These are phyloP conservation scores for Beauveria medogensis DNA, from an alignment of 2,329 filamentous ascomycete genomes.

Conservation along the genomic window DNA sequence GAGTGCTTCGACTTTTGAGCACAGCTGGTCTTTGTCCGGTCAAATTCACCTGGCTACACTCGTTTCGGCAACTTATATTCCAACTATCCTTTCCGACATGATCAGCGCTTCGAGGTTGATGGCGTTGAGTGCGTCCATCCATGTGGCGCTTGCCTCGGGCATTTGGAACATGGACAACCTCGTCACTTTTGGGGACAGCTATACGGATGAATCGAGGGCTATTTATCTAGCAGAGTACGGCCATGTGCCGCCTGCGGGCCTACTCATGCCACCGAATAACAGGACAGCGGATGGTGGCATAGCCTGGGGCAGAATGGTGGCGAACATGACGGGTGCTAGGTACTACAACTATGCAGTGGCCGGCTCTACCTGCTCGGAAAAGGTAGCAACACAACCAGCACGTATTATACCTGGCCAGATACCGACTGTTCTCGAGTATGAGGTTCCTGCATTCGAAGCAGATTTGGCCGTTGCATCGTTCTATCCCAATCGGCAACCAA, in stretches of 20 bases:
- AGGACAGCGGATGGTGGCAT: constrained; percentile 56
- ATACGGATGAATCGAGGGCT: constrained; percentile 64
- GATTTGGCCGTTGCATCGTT: constrained; percentile 37
- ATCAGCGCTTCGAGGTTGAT: not conserved
- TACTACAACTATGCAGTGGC: constrained; percentile 64
- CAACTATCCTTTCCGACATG: not conserved
- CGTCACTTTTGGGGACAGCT: constrained; percentile 68
- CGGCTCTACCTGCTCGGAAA: constrained; percentile 65
- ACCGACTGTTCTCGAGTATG: constrained; percentile 55
- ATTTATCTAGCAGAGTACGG: constrained; percentile 56
- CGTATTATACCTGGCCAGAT: constrained; percentile 31
- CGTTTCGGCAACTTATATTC: no score
- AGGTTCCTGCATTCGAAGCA: constrained; percentile 48
- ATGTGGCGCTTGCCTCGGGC: not conserved
- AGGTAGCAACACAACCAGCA: constrained; percentile 46
- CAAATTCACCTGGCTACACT: no score
- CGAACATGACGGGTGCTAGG: constrained; percentile 46
- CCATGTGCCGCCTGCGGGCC: constrained; percentile 53
- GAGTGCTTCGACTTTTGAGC: no score
- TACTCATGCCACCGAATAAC: constrained; percentile 36
- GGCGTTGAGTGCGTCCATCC: not conserved
- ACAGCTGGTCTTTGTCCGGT: no score
- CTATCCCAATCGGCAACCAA: constrained; percentile 35
- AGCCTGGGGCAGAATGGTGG: constrained; percentile 61
- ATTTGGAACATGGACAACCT: constrained; percentile 42